These are phyloP conservation scores for Coprinopsis cinerea DNA, from an alignment of 768 basidiomycete genomes.

Conservation along the genomic window DNA sequence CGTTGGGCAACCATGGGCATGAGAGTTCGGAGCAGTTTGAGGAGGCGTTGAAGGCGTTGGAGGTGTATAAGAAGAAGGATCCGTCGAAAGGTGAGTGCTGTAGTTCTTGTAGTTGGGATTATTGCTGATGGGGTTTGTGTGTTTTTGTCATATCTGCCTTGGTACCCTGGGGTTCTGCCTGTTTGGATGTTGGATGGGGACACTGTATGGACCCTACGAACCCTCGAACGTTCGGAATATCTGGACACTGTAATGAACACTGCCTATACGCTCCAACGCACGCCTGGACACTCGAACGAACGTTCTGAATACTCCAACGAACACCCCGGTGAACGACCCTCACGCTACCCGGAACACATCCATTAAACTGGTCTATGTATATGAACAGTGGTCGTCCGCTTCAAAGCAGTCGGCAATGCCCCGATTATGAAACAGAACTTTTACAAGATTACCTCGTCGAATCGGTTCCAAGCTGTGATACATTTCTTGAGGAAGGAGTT, in stretches of 20 bases:
- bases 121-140: not conserved
- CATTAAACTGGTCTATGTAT: too few species aligned
- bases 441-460: conserved; percentile 94
- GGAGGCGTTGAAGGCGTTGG: conserved; percentile 67
- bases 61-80: conserved; percentile 85
- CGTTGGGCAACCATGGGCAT: not conserved
- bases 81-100: conserved; percentile 58
- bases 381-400: conserved; percentile 86
- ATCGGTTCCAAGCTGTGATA: conserved; percentile 92
- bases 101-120: not conserved
- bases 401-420: conserved; percentile 96
- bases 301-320: not conserved
- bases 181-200: too few species aligned
- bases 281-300: not conserved
- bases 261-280: too few species aligned
- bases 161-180: too few species aligned
- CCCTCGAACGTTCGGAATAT: too few species aligned
- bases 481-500: conserved; percentile 88
- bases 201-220: too few species aligned
- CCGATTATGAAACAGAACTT: conserved; percentile 99
- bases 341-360: too few species aligned
- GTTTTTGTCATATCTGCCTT: too few species aligned
- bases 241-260: too few species aligned
- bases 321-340: too few species aligned
- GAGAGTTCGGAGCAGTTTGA: conserved; percentile 23